Conservation (phyloP, 306 rosid genomes). For the Gleditsia sinensis region DNA sequence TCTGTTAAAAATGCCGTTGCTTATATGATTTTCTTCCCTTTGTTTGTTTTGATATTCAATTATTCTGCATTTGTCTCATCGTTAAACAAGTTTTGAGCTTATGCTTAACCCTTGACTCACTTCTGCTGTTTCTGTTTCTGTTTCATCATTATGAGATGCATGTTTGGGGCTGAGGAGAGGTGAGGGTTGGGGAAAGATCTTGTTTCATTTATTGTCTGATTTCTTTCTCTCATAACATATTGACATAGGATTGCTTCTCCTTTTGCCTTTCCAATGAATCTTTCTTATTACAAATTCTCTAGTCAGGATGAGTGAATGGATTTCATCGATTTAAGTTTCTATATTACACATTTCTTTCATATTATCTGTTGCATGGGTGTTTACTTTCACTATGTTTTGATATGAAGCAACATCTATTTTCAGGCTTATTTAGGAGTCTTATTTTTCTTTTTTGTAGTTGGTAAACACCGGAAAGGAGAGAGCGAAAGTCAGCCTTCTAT, state of each 20-base stretch:
- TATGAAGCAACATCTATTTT: slow-evolving; percentile 6
- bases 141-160: neutral
- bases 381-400: slow-evolving; percentile 19
- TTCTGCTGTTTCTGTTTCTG: neutral
- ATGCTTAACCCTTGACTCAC: no score
- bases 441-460: slow-evolving; percentile 63
- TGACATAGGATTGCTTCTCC: neutral
- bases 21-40: neutral
- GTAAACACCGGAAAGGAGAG: slow-evolving; percentile 96
- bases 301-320: slow-evolving; percentile 6
- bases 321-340: neutral
- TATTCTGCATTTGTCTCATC: no score
- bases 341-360: neutral
- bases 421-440: slow-evolving; percentile 11
- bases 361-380: slow-evolving; percentile 12
- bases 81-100: no score
- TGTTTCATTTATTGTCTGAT: neutral
- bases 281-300: slow-evolving; percentile 8
- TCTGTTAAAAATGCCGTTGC: neutral
- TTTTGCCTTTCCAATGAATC: neutral
- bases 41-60: no score
- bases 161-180: neutral
- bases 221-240: neutral
- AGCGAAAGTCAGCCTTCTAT: slow-evolving; percentile 96
- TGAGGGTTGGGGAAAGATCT: no score